Percentiles rank a stretch among this genome's conserved stretches.
These are phyloP conservation scores for Claviceps africana DNA, from an alignment of 2,329 filamentous ascomycete genomes.

Conservation along the genomic window DNA sequence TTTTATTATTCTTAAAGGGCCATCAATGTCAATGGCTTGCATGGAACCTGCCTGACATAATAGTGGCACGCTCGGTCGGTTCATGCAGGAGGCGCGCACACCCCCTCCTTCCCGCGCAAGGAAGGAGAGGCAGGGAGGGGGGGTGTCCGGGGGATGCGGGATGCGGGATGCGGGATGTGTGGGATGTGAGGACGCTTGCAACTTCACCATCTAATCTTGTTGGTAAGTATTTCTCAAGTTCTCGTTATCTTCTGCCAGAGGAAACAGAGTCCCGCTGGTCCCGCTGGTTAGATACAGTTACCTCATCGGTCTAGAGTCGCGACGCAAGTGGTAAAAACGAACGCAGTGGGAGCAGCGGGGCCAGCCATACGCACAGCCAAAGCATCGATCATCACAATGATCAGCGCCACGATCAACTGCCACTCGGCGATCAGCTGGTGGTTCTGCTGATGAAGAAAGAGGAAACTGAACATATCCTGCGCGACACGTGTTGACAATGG, in stretches of 20 bases:
- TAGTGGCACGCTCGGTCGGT: conserved; percentile 4
- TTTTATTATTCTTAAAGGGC: not conserved
- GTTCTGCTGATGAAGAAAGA: not conserved
- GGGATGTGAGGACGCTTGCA: not conserved
- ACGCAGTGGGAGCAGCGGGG: not conserved
- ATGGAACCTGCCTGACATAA: conserved; percentile 9
- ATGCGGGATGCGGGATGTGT: too few relatives aligned
- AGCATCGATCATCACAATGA: not conserved
- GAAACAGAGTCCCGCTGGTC: not conserved
- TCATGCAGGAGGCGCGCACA: conserved; percentile 8
- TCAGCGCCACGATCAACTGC: not conserved
- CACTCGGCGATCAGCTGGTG: not conserved
- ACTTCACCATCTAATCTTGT: not conserved
- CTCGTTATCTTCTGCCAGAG: not conserved
- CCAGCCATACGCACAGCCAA: not conserved
- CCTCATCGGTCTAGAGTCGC: not conserved
- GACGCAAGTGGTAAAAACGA: not conserved
- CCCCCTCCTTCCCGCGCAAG: not conserved
- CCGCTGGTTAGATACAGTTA: not conserved
- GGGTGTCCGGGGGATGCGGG: too few relatives aligned
- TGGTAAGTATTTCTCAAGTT: not conserved
- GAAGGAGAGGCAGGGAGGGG: too few relatives aligned
- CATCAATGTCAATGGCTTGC: conserved; percentile 10
- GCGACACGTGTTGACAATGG: not conserved
- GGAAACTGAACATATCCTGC: not conserved